These are phyloP conservation scores for Houttuynia cordata DNA, from an alignment of 164 flowering plant genomes.

Conservation along the genomic window DNA sequence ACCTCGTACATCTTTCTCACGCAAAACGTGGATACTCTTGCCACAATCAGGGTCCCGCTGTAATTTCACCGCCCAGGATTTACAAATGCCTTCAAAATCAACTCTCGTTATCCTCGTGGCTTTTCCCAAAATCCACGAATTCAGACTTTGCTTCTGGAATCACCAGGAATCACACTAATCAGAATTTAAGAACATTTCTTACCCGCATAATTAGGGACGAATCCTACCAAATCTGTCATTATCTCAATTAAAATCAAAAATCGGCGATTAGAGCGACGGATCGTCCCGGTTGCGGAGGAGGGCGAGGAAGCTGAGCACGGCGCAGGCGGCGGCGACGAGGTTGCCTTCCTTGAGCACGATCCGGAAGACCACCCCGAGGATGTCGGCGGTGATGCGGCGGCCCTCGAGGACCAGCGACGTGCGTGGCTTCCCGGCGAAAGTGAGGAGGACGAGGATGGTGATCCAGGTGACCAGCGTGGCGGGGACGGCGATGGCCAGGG, in stretches of 20 bases:
- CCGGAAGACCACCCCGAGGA: slow-evolving; percentile 27
- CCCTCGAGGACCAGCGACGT: slow-evolving; percentile 43
- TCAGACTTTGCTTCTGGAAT: too few relatives aligned
- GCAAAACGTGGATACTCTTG: too few relatives aligned
- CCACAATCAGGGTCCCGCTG: too few relatives aligned
- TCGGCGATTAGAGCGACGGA: not conserved
- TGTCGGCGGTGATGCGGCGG: slow-evolving; percentile 50
- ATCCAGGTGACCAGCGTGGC: slow-evolving; percentile 67
- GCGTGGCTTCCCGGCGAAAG: slow-evolving; percentile 59
- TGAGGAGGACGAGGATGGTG: slow-evolving; percentile 57
- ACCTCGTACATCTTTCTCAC: too few relatives aligned
- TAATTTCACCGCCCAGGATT: too few relatives aligned
- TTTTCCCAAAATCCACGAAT: too few relatives aligned
- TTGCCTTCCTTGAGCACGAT: slow-evolving; percentile 30
- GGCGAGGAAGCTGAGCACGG: slow-evolving; percentile 26
- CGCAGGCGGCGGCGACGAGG: slow-evolving; percentile 29
- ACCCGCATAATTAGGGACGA: too few relatives aligned
- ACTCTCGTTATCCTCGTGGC: too few relatives aligned
- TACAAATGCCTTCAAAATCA: too few relatives aligned
- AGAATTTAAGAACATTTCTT: too few relatives aligned
- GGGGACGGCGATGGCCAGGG: slow-evolving; percentile 36
- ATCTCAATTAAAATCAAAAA: not conserved
- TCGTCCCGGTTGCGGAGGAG: slow-evolving; percentile 6
- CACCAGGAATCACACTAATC: too few relatives aligned
- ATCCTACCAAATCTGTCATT: not conserved